Evolutionary conservation across 2,329 filamentous ascomycete species (phyloP).

Genomic region (Ploettnerulaceae sp.): DNA sequence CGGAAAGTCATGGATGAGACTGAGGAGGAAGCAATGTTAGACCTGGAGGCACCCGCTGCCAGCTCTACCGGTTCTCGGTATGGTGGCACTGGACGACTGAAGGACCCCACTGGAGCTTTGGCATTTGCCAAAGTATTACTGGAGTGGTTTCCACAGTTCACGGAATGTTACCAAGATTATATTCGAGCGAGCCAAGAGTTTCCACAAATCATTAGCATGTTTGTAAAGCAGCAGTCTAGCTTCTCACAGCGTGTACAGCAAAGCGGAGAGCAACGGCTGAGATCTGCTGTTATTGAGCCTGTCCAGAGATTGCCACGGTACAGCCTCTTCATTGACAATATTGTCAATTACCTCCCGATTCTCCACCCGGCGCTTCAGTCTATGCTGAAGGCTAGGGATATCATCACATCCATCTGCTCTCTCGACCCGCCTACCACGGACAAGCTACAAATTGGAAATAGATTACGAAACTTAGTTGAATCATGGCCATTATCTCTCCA

Average conservation of each 20-base stretch:
- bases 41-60: constrained; percentile 60
- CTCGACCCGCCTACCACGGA: constrained; percentile 71
- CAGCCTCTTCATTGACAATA: constrained; percentile 93
- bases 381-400: constrained; percentile 84
- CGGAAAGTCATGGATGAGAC: constrained; percentile 74
- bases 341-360: constrained; percentile 78
- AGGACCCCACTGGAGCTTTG: constrained; percentile 73
- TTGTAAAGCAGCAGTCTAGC: constrained; percentile 75
- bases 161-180: constrained; percentile 87
- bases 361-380: constrained; percentile 78
- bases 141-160: constrained; percentile 91
- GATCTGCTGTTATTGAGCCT: constrained; percentile 90
- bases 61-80: constrained; percentile 43
- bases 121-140: constrained; percentile 76
- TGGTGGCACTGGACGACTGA: constrained; percentile 44
- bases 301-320: constrained; percentile 93
- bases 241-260: constrained; percentile 77
- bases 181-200: constrained; percentile 87
- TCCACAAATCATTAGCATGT: constrained; percentile 71
- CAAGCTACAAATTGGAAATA: constrained; percentile 67
- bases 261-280: constrained; percentile 83
- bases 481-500: constrained; percentile 70
- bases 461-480: constrained; percentile 71
- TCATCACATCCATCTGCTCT: constrained; percentile 94
- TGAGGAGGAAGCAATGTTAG: constrained; percentile 71